These are phyloP conservation scores for Bjerkandera adusta DNA, from an alignment of 1,284 basidiomycete species.

Conservation along the genomic window DNA sequence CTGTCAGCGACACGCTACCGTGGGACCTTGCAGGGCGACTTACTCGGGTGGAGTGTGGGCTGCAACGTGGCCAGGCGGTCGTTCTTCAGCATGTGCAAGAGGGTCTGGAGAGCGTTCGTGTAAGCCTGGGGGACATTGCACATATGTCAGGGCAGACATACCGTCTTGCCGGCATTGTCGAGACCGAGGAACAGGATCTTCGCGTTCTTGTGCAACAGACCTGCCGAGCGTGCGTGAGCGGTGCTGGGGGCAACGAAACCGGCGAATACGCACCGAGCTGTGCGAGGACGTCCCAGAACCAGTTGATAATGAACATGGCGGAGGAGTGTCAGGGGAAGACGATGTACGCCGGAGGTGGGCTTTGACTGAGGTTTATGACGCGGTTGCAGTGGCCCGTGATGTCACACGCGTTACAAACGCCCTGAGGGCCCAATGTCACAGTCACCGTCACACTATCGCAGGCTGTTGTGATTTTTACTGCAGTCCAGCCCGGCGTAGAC, in stretches of 20 bases:
- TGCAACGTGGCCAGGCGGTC: conserved; percentile 97
- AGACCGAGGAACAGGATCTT: conserved; percentile 99
- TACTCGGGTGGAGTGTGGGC: conserved; percentile 99
- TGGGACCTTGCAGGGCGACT: conserved; percentile 23
- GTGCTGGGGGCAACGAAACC: no score
- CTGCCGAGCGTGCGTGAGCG: conserved; percentile 43
- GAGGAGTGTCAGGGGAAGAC: conserved; percentile 20
- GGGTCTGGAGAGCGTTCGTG: conserved; percentile 59
- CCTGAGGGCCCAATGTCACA: background rate
- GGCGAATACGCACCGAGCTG: conserved; percentile 71
- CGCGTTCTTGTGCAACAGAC: conserved; percentile 97
- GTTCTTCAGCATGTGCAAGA: conserved; percentile 99
- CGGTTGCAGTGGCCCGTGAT: conserved; percentile 12
- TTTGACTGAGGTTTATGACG: conserved; percentile 14
- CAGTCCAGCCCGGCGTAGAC: no score
- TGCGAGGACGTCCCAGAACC: conserved; percentile 94
- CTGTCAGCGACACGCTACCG: conserved; percentile 2
- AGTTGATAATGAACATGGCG: conserved; percentile 85
- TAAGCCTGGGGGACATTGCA: background rate
- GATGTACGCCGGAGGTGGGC: no score
- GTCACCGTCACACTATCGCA: conserved; percentile 2
- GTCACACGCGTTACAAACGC: conserved; percentile 9
- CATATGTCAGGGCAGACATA: conserved; percentile 32
- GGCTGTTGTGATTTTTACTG: no score
- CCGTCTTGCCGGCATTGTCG: conserved; percentile 99